These are phyloP conservation scores for Spatholobus suberectus DNA, from an alignment of 306 rosid genomes.

Conservation along the genomic window DNA sequence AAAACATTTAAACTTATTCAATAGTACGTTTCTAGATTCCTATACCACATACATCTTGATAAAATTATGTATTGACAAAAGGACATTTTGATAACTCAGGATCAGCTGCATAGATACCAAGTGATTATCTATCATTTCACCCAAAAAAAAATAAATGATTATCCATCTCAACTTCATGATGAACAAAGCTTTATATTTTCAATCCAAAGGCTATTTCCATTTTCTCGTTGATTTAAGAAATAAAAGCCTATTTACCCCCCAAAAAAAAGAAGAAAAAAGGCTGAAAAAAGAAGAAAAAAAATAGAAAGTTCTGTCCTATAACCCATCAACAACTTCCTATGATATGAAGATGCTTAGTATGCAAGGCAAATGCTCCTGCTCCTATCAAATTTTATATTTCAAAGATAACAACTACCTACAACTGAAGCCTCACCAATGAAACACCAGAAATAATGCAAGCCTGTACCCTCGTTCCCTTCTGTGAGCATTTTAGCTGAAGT, in stretches of 20 bases:
- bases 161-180: not conserved
- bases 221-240: not conserved
- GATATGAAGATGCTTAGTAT: not conserved
- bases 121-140: no score
- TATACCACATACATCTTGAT: not conserved
- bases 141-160: no score
- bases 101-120: not conserved
- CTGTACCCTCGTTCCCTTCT: not conserved
- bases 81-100: not conserved
- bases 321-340: not conserved
- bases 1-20: no score
- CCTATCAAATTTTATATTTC: not conserved
- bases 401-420: slow-evolving; percentile 5
- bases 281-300: not conserved
- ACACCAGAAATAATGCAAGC: not conserved
- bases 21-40: not conserved
- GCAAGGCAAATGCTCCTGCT: no score
- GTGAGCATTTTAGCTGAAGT: not conserved
- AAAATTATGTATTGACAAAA: not conserved
- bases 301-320: not conserved
- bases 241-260: not conserved
- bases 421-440: slow-evolving; percentile 14
- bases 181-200: not conserved
- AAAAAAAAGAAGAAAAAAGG: not conserved
- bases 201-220: not conserved